A percentile compares a stretch with the other conserved stretches of the same genome.
These are phyloP conservation scores for Thalassiosira livingstoniorum DNA, from an alignment of 352 stramenopile species.

Conservation along the genomic window DNA sequence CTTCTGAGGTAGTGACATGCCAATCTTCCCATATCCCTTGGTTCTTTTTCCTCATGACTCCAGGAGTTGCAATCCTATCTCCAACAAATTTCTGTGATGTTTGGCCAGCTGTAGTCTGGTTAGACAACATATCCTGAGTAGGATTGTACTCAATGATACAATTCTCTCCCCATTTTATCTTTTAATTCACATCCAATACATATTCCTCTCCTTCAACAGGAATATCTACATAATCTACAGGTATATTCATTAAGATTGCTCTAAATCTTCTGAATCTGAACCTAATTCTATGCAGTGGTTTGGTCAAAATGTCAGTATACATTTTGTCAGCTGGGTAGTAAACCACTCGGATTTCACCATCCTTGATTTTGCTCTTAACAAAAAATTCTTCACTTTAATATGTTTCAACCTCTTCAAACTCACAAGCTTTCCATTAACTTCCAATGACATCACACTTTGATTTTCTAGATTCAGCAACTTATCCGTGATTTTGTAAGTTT, in stretches of 20 bases:
- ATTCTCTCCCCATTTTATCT: too few relatives aligned
- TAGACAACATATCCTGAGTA: too few relatives aligned
- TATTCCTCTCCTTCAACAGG: neutral
- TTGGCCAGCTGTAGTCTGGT: too few relatives aligned
- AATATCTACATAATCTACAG: neutral
- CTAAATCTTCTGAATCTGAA: neutral
- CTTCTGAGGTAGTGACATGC: too few relatives aligned
- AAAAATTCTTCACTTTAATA: too few relatives aligned
- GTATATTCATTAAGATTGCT: neutral
- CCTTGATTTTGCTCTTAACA: neutral
- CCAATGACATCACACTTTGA: constrained; percentile 26
- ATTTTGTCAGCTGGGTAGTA: neutral
- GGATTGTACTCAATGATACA: too few relatives aligned
- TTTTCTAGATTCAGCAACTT: constrained; percentile 36
- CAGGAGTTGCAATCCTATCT: neutral
- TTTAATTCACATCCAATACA: neutral
- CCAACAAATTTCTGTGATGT: neutral
- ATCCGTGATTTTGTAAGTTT: constrained; percentile 3
- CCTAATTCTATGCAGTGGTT: neutral
- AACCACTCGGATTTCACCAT: neutral
- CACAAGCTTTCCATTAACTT: neutral
- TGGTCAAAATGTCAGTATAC: too few relatives aligned
- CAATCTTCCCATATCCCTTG: too few relatives aligned
- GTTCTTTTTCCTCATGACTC: too few relatives aligned
- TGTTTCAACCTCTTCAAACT: neutral